A percentile compares a stretch with the other conserved stretches of the same genome.
Evolutionary conservation across 1,139 yeast genomes (phyloP).

Genomic region (Scheffersomyces stambukii): DNA sequence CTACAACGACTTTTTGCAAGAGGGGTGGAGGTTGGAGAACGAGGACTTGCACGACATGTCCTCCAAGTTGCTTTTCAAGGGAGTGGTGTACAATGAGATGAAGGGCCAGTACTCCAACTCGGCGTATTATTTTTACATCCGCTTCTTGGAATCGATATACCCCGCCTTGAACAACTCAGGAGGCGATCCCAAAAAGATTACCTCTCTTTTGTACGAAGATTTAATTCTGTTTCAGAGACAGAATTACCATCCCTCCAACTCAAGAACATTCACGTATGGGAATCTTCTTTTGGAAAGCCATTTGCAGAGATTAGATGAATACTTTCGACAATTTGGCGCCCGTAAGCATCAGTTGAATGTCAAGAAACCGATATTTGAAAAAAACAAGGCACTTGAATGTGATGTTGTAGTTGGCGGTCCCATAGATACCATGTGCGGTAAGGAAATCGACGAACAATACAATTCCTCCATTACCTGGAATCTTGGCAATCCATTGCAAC

Average conservation of each 20-base stretch:
- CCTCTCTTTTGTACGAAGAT: constrained; percentile 69
- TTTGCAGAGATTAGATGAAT: constrained; percentile 51
- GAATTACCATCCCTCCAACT: constrained; percentile 87
- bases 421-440: constrained; percentile 63
- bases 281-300: constrained; percentile 63
- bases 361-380: constrained; percentile 24
- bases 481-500: constrained; percentile 69
- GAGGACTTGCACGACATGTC: constrained; percentile 51
- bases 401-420: constrained; percentile 50
- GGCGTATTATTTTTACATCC: constrained; percentile 77
- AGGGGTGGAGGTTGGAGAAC: constrained; percentile 96
- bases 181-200: constrained; percentile 85
- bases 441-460: constrained; percentile 65
- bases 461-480: constrained; percentile 87
- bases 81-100: constrained; percentile 98
- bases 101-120: constrained; percentile 95
- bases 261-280: constrained; percentile 87
- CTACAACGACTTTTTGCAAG: constrained; percentile 83
- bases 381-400: constrained; percentile 1
- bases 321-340: constrained; percentile 52
- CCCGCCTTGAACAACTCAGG: constrained; percentile 88
- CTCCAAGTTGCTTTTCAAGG: constrained; percentile 73
- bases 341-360: constrained; percentile 26
- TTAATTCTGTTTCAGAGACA: constrained; percentile 67
- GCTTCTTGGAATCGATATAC: constrained; percentile 80